phyloP scores from a whole-genome alignment of 2,329 filamentous ascomycete species.

The Peltaster fructicola region DNA sequence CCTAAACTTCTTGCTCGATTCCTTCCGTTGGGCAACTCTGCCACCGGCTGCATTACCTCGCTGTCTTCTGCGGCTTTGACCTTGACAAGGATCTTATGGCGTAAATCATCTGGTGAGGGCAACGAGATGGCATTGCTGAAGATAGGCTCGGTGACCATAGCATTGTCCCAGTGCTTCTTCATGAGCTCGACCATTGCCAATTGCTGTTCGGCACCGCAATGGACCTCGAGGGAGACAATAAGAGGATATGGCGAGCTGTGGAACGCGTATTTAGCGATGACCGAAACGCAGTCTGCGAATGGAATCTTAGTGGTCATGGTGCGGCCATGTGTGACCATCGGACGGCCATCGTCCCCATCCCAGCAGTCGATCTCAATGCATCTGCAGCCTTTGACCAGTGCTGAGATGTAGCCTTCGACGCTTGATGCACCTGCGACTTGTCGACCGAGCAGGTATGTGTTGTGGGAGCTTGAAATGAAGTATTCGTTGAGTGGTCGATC shows the following conservation, averaged over 20 bases:
- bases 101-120: conserved; percentile 73
- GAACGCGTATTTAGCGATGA: conserved; percentile 91
- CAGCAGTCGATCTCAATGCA: conserved; percentile 97
- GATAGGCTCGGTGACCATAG: conserved; percentile 59
- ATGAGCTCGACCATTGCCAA: conserved; percentile 78
- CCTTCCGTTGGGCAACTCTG: conserved; percentile 19
- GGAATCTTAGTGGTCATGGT: conserved; percentile 77
- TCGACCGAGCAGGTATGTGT: conserved; percentile 84
- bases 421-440: conserved; percentile 83
- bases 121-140: conserved; percentile 49
- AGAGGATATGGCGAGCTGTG: conserved; percentile 71
- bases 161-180: conserved; percentile 64
- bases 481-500: conserved; percentile 88
- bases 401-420: conserved; percentile 84
- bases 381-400: conserved; percentile 73
- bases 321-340: conserved; percentile 77
- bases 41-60: conserved; percentile 24
- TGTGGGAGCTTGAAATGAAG: conserved; percentile 96
- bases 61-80: conserved; percentile 58
- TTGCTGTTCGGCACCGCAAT: conserved; percentile 74
- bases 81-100: conserved; percentile 74
- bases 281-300: conserved; percentile 80
- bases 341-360: conserved; percentile 78
- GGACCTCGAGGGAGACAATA: conserved; percentile 89
- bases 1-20: conserved; percentile 50